Percentiles rank a stretch among this genome's conserved stretches.
Conservation (phyloP, 2,329 filamentous ascomycete genomes). For the Fusarium sp. region DNA sequence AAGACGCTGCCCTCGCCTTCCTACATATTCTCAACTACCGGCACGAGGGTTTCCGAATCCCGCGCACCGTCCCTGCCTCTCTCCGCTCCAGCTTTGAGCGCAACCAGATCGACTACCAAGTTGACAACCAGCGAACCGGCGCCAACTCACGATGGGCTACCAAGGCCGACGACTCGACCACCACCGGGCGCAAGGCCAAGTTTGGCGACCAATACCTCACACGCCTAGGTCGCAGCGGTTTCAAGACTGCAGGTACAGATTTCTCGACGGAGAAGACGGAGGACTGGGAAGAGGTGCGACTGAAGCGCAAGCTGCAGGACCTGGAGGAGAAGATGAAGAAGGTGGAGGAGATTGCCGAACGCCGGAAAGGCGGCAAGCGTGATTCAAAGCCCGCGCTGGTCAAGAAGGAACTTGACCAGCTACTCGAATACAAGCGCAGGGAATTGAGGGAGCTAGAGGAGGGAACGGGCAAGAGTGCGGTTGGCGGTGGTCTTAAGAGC, state of each 20-base stretch:
- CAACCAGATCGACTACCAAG: conserved; percentile 95
- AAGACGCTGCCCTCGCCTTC: conserved; percentile 94
- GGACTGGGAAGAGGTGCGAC: conserved; percentile 96
- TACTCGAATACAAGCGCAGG: conserved; percentile 93
- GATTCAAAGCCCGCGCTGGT: conserved; percentile 89
- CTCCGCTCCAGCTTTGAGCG: conserved; percentile 92
- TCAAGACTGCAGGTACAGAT: conserved; percentile 87
- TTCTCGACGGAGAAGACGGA: conserved; percentile 87
- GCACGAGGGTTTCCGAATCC: conserved; percentile 94
- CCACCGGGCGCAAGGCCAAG: conserved; percentile 91
- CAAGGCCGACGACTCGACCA: conserved; percentile 80
- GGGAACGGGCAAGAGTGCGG: conserved; percentile 74
- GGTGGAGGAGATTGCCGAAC: conserved; percentile 79
- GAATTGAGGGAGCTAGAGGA: conserved; percentile 80
- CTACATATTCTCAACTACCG: conserved; percentile 96
- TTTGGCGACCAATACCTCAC: conserved; percentile 98
- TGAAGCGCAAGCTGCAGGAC: conserved; percentile 92
- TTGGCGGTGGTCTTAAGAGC: conserved; percentile 78
- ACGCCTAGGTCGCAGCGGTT: conserved; percentile 84
- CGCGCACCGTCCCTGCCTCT: conserved; percentile 89
- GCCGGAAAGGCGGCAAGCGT: conserved; percentile 70
- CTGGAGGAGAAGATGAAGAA: conserved; percentile 88
- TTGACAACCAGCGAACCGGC: conserved; percentile 77
- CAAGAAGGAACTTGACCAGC: conserved; percentile 91
- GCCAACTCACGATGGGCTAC: conserved; percentile 81